Base-by-base conservation (phyloP, 2,329 filamentous ascomycete species). In the Alternaria conjuncta region DNA sequence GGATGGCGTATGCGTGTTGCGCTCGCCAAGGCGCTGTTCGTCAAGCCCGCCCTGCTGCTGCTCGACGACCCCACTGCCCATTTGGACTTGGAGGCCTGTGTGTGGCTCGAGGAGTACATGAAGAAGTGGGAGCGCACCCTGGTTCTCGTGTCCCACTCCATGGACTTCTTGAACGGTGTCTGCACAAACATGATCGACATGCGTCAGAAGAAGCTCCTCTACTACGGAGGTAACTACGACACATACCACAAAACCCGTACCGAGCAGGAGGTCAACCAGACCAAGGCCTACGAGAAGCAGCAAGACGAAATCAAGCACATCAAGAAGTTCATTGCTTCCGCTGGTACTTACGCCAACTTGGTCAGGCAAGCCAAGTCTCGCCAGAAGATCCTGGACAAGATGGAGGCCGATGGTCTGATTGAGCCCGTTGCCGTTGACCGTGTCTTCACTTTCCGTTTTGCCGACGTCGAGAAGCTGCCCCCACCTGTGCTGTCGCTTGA, bases 141-240 rank as follows among this genome's bases (percentile, higher is more conserved):
- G 41, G 91, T 99, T 70, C 89, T 99, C 67, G 94, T 99, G 62
- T 99, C 96, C 43, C 96, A 99, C 88, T 97, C 92, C 57, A 92
- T 94, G 92, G 96, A 99, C 85, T 99, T 99, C 89, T 84, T 99
- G 78, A 99, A 99, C 87, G 96, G 96, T 83, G 96, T 99, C 77
- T 99, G 96, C 87, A 90, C 90, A 71, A 97, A 85, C 88, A 98
- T 99, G 95, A 93, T 99, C 76, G 96, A 99, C 78, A 98, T 99
- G 96, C 92, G 96, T 75, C 82, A 87, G 80, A 93, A 92, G 85
- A 85, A 91, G 81, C 91, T 99, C 74, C 83, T 94, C 70, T 99
- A 99, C 92, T 99, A 97, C 80, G 96, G 96, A 88, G 96, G 96
- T 89, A 98, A 99, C 89, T 99, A 98, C 89, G 96, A 99, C 83